Evolutionary conservation across 129 eudicot genomes (phyloP).

Genomic region (Tagetes patula): DNA sequence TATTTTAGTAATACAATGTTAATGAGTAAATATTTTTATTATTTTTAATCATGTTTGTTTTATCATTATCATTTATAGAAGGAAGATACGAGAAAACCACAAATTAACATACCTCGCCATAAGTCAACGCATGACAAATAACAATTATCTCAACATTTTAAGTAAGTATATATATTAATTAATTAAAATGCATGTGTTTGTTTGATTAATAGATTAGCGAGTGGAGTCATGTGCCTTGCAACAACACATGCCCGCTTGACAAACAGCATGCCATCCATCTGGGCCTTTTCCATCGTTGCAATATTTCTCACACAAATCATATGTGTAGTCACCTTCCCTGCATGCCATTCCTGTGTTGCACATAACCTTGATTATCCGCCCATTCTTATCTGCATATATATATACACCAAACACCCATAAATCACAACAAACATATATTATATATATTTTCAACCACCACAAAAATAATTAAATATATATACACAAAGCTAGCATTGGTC

Average conservation of each 20-base stretch:
- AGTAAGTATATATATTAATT: too few relatives aligned
- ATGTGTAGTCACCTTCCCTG: conserved; percentile 20
- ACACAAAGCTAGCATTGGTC: too few relatives aligned
- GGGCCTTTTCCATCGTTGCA: conserved; percentile 16
- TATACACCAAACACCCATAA: neutral
- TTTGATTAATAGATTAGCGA: neutral
- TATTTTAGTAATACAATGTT: too few relatives aligned
- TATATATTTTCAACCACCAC: neutral
- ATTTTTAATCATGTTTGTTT: too few relatives aligned
- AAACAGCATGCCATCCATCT: conserved; percentile 26
- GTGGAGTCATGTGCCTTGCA: conserved; percentile 19
- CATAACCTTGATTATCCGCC: neutral
- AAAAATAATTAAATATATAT: too few relatives aligned
- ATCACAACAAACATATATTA: neutral
- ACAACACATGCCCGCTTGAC: conserved; percentile 6
- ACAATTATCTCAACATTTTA: too few relatives aligned
- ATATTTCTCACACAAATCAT: conserved; percentile 13
- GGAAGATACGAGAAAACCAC: too few relatives aligned
- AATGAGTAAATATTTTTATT: too few relatives aligned
- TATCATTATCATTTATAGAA: too few relatives aligned
- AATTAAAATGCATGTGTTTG: too few relatives aligned
- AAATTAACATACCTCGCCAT: too few relatives aligned
- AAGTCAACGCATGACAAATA: too few relatives aligned
- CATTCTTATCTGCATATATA: neutral
- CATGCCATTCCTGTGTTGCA: conserved; percentile 30